Percentiles rank a stretch among this genome's conserved stretches.
These are phyloP conservation scores for Tuber microsphaerosporum DNA, from an alignment of 495 filamentous ascomycete species.

Conservation along the genomic window DNA sequence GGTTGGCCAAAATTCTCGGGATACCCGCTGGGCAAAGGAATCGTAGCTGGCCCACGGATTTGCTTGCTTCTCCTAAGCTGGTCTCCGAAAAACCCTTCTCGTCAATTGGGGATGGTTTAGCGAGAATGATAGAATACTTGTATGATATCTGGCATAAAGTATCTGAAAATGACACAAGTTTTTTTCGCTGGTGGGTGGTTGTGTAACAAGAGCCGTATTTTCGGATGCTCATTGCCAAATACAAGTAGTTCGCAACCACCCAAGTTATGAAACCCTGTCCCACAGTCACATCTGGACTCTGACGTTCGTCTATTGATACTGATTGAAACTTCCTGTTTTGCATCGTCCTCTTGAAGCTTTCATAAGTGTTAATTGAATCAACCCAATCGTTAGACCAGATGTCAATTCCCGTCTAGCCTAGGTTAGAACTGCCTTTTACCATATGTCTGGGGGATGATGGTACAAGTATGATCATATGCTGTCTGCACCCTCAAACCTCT, in stretches of 20 bases:
- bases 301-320: constrained; percentile 15
- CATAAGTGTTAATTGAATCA: constrained; percentile 17
- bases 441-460: constrained; percentile 20
- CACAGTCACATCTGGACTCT: constrained; percentile 14
- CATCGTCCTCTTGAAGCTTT: constrained; percentile 20
- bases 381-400: constrained; percentile 27
- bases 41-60: constrained; percentile 4
- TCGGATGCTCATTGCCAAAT: background rate
- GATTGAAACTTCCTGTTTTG: constrained; percentile 13
- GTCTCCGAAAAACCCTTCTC: constrained; percentile 18
- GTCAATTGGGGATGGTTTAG: constrained; percentile 30
- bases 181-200: background rate
- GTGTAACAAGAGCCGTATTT: background rate
- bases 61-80: constrained; percentile 15
- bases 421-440: constrained; percentile 34
- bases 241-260: constrained; percentile 11
- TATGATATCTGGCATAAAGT: background rate
- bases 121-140: constrained; percentile 23
- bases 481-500: background rate
- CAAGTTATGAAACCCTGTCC: constrained; percentile 15
- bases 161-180: background rate
- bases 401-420: constrained; percentile 32
- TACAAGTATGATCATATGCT: background rate
- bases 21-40: background rate
- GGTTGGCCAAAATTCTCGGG: background rate